phyloP scores from a whole-genome alignment of 257 asterid species.

The Solanum appendiculatum region DNA sequence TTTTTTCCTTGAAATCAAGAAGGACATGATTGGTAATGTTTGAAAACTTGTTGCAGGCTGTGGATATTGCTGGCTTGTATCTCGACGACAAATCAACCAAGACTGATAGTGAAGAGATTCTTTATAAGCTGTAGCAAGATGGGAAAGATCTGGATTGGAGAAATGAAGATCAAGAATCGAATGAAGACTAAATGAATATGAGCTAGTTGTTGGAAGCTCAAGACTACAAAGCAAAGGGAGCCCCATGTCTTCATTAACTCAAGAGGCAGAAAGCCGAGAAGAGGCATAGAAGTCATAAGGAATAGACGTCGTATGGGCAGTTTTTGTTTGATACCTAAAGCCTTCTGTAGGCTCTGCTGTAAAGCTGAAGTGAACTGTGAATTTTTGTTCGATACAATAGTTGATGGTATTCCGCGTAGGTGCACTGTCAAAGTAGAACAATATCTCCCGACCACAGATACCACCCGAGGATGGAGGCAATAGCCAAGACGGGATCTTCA shows the following conservation, averaged over 20 bases:
- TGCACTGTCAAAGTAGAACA: background rate
- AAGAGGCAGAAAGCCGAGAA: background rate
- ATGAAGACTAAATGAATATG: background rate
- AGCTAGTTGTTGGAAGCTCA: background rate
- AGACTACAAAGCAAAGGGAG: background rate
- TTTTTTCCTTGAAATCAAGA: background rate
- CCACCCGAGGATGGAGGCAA: too few species aligned
- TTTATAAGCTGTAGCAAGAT: background rate
- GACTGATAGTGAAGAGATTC: background rate
- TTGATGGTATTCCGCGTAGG: background rate
- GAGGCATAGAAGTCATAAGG: background rate
- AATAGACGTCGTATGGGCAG: background rate
- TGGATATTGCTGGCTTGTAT: background rate
- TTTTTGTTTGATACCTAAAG: background rate
- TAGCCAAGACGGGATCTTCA: too few species aligned
- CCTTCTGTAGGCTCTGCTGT: background rate
- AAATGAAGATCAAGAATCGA: background rate
- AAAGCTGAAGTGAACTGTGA: background rate
- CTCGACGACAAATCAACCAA: background rate
- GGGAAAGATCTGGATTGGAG: background rate
- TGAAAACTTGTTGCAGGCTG: background rate
- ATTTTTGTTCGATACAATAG: background rate
- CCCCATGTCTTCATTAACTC: background rate
- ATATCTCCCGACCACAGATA: too few species aligned
- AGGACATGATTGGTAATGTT: background rate